These are phyloP conservation scores for Oxalis stricta DNA, from an alignment of 441 rosid species.

Conservation along the genomic window DNA sequence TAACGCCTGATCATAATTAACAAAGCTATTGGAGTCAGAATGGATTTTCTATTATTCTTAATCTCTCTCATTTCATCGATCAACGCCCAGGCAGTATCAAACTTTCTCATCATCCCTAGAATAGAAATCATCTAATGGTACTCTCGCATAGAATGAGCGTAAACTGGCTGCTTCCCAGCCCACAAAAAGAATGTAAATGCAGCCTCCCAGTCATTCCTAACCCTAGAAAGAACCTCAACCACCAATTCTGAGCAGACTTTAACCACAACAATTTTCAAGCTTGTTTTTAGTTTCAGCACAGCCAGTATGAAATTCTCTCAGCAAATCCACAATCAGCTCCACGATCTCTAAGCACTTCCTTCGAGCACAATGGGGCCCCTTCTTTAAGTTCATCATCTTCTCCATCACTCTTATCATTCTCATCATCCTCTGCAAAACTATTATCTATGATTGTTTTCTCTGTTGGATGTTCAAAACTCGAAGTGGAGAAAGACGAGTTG, in stretches of 20 bases:
- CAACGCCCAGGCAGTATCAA: slow-evolving; percentile 82
- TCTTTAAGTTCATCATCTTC: slow-evolving; percentile 20
- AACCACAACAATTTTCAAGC: slow-evolving; percentile 47
- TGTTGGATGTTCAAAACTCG: slow-evolving; percentile 14
- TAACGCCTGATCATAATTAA: slow-evolving; percentile 84
- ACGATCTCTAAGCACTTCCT: slow-evolving; percentile 27
- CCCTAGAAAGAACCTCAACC: slow-evolving; percentile 52
- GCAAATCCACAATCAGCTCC: slow-evolving; percentile 24
- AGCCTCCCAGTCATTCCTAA: slow-evolving; percentile 72
- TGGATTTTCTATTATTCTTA: slow-evolving; percentile 28
- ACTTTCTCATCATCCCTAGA: slow-evolving; percentile 81
- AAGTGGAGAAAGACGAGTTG: slow-evolving; percentile 23
- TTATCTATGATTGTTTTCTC: background rate
- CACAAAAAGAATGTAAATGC: slow-evolving; percentile 79
- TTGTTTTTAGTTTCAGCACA: slow-evolving; percentile 29
- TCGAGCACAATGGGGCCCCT: slow-evolving; percentile 5
- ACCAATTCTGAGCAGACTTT: slow-evolving; percentile 46
- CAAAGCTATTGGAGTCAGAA: slow-evolving; percentile 67
- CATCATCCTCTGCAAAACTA: background rate
- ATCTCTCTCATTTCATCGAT: slow-evolving; percentile 80
- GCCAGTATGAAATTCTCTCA: slow-evolving; percentile 24
- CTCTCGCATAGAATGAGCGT: slow-evolving; percentile 43
- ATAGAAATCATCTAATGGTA: slow-evolving; percentile 73
- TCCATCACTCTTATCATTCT: slow-evolving; percentile 8
- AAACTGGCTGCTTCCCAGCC: slow-evolving; percentile 59